These are phyloP conservation scores for Candida berthetii DNA, from an alignment of 805 yeast genomes.

Conservation along the genomic window DNA sequence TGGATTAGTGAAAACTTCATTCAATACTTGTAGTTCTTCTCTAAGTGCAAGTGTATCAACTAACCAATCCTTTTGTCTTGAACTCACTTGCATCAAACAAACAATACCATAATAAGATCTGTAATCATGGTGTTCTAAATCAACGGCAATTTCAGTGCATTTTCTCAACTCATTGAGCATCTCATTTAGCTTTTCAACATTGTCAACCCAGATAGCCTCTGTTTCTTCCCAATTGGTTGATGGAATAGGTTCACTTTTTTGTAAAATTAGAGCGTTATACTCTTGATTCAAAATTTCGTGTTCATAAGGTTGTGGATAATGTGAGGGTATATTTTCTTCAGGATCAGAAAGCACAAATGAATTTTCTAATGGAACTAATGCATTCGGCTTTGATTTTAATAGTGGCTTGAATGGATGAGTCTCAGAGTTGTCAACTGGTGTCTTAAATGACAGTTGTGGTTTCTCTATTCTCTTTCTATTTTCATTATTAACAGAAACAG, in stretches of 20 bases:
- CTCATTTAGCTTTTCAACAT: constrained; percentile 37
- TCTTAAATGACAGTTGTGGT: constrained; percentile 63
- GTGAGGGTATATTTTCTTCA: constrained; percentile 41
- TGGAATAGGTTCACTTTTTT: constrained; percentile 37
- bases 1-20: constrained; percentile 78
- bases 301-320: constrained; percentile 76
- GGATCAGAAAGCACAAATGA: constrained; percentile 31
- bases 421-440: constrained; percentile 62
- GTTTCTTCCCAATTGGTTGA: constrained; percentile 61
- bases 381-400: constrained; percentile 66
- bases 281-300: constrained; percentile 64
- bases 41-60: constrained; percentile 80
- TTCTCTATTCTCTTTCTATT: constrained; percentile 37
- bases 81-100: constrained; percentile 88
- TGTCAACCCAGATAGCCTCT: constrained; percentile 68
- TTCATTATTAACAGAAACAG: constrained; percentile 9
- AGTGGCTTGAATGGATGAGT: constrained; percentile 72
- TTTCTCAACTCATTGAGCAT: constrained; percentile 50
- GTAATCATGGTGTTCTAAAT: constrained; percentile 93
- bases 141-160: constrained; percentile 75
- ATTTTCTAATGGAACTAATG: constrained; percentile 50
- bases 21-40: constrained; percentile 61
- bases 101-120: constrained; percentile 88
- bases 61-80: constrained; percentile 75
- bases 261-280: constrained; percentile 56